These are phyloP conservation scores for Binderoboletus segoi DNA, from an alignment of 1,284 basidiomycete species.

Conservation along the genomic window DNA sequence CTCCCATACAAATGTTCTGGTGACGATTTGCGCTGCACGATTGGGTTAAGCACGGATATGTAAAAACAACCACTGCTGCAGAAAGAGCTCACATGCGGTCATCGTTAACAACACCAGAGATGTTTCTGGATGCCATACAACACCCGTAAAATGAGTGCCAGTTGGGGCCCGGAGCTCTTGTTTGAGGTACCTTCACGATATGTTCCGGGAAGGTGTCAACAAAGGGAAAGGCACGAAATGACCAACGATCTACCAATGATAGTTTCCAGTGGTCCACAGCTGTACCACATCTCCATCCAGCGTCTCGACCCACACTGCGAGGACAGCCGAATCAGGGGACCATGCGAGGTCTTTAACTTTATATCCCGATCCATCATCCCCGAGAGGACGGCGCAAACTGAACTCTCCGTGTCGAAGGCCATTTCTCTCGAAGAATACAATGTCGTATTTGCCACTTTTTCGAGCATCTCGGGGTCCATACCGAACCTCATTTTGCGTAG, in stretches of 20 bases:
- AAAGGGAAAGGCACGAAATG: not conserved
- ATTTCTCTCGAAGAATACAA: slow-evolving; percentile 96
- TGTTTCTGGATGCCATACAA: slow-evolving; percentile 89
- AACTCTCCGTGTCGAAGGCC: slow-evolving; percentile 93
- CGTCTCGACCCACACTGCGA: slow-evolving; percentile 85
- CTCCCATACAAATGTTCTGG: slow-evolving; percentile 77
- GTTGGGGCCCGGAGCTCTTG: slow-evolving; percentile 72
- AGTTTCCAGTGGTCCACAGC: slow-evolving; percentile 94
- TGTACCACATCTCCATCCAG: slow-evolving; percentile 82
- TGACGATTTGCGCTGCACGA: slow-evolving; percentile 55
- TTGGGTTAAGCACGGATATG: not conserved
- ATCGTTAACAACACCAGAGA: slow-evolving; percentile 71
- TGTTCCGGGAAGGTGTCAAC: slow-evolving; percentile 12
- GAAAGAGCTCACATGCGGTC: slow-evolving; percentile 56
- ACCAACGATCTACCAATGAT: slow-evolving; percentile 73
- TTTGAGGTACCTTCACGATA: slow-evolving; percentile 77
- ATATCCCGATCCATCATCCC: slow-evolving; percentile 56
- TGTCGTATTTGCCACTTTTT: slow-evolving; percentile 73
- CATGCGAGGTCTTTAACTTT: slow-evolving; percentile 79
- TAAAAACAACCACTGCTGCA: not conserved
- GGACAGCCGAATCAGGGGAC: slow-evolving; percentile 87
- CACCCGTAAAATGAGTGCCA: slow-evolving; percentile 62
- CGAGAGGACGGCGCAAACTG: slow-evolving; percentile 54
- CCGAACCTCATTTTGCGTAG: slow-evolving; percentile 78
- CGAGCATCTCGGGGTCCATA: slow-evolving; percentile 71